These are phyloP conservation scores for Phytophthora hybrid DNA, from an alignment of 352 stramenopile species.

Conservation along the genomic window DNA sequence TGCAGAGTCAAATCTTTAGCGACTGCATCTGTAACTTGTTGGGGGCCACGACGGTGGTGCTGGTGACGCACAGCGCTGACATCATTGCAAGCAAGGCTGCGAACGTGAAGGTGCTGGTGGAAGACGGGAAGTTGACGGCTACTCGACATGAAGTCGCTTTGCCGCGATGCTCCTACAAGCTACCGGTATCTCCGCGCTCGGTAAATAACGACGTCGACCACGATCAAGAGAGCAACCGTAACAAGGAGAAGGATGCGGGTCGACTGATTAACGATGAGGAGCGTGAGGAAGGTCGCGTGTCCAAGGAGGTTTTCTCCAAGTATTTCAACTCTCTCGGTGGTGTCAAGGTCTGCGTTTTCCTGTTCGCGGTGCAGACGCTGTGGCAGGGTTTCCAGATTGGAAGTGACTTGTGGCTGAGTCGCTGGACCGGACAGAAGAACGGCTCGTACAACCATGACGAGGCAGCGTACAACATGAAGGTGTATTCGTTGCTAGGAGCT, in stretches of 20 bases:
- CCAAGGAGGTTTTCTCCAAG: constrained; percentile 42
- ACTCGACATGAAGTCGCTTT: constrained; percentile 20
- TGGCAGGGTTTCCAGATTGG: constrained; percentile 51
- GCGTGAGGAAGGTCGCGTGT: constrained; percentile 52
- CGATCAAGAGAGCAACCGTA: background rate
- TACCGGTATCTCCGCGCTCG: constrained; percentile 9
- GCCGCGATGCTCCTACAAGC: constrained; percentile 15
- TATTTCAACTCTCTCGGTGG: constrained; percentile 59
- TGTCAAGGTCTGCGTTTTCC: constrained; percentile 27
- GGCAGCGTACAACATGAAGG: constrained; percentile 36
- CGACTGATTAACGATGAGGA: constrained; percentile 54
- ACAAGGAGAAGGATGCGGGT: constrained; percentile 15
- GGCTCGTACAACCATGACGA: constrained; percentile 28
- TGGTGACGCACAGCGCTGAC: constrained; percentile 93
- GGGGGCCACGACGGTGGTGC: constrained; percentile 72
- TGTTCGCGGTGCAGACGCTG: constrained; percentile 31
- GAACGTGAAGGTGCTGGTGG: constrained; percentile 40
- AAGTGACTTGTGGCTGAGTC: constrained; percentile 47
- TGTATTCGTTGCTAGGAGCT: constrained; percentile 43
- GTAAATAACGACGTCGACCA: background rate
- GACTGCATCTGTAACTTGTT: constrained; percentile 47
- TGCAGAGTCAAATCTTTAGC: constrained; percentile 91
- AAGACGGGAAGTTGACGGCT: constrained; percentile 30
- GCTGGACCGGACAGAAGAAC: constrained; percentile 49
- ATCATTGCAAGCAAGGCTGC: constrained; percentile 44